Base-by-base conservation (phyloP, 345 rosid species). In the Odontarrhena argentea region DNA sequence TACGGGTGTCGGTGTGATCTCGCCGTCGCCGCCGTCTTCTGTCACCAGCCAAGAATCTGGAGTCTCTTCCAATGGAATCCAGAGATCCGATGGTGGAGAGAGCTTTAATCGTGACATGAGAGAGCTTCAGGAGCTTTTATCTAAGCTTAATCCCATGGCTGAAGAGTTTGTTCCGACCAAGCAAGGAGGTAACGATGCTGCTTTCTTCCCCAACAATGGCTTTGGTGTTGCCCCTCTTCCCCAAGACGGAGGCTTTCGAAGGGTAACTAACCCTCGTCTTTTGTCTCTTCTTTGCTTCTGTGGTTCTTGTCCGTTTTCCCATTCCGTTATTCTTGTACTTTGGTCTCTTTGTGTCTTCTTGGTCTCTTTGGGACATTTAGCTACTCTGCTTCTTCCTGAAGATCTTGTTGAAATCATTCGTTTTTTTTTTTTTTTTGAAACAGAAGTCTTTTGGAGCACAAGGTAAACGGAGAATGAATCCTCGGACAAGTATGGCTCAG, bases 91-190 rank as follows among this genome's bases (percentile, higher is more conserved):
- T 41, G 71, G 67, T 18, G 80, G 72, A 47, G 86, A 80, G 69
- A 77, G 78, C 66, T 80, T 74, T 54, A 82, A 82, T 50, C 79
- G 84, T 62, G 87, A 88, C 43, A 80, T 88, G 77, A 87, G 83
- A 75, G 89, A 92, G 79, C 78, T 92, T 69, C 86, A 84, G 51
- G 98, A 92, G 70, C 88, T 92, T 37, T 85, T 92, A 67, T 87
- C 96, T 25, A 92, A 92, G 80, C 91, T 92, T 14, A 92, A 92
- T 41, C 98, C 98, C 57, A 81, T 86, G 96, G 98, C 98, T 28
- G 79, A 80, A 74, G 98, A 89, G 78, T 92, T 92, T 64, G 96
- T 92, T 48, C 98, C 98, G 22, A 70, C 81, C 65, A 79, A 75
- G 36, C 74, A 67, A 54, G 76, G 63, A 2, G 55, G 9, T 72